A percentile compares a stretch with the other conserved stretches of the same genome.
Conservation (phyloP, 1,139 yeast genomes). For the Kodamaea sp. region DNA sequence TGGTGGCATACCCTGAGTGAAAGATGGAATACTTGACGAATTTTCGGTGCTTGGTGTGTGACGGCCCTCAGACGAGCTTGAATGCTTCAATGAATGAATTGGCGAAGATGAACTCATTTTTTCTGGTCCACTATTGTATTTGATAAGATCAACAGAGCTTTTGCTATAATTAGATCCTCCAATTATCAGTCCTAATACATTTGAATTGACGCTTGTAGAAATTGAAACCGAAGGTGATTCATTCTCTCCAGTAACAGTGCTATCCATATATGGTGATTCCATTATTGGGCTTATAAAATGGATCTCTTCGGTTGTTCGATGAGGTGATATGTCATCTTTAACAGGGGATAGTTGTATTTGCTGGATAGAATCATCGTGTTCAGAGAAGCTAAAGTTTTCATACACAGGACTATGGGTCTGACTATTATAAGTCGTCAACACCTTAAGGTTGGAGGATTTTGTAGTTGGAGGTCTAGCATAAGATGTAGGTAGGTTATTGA, state of each 20-base stretch:
- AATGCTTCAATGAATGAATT: neutral
- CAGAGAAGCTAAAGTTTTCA: slow-evolving; percentile 22
- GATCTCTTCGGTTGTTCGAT: neutral
- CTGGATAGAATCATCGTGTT: slow-evolving; percentile 26
- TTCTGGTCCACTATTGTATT: slow-evolving; percentile 3
- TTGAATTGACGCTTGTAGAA: slow-evolving; percentile 16
- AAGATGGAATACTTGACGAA: neutral
- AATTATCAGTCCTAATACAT: slow-evolving; percentile 28
- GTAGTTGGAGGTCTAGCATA: no score
- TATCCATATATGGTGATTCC: slow-evolving; percentile 11
- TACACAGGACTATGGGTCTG: slow-evolving; percentile 1
- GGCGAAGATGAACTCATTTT: slow-evolving; percentile 1
- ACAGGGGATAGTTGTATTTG: slow-evolving; percentile 23
- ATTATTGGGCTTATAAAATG: slow-evolving; percentile 14
- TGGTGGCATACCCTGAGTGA: slow-evolving; percentile 1
- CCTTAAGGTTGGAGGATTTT: neutral
- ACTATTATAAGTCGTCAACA: slow-evolving; percentile 1
- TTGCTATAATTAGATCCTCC: slow-evolving; percentile 30
- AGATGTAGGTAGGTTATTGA: no score
- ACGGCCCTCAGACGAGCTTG: slow-evolving; percentile 1
- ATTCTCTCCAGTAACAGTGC: neutral
- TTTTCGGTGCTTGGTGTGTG: slow-evolving; percentile 2
- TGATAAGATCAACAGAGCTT: slow-evolving; percentile 20
- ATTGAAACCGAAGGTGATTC: slow-evolving; percentile 3
- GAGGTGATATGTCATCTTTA: slow-evolving; percentile 2